Conservation (phyloP, 2,329 filamentous ascomycete species). For the Aspergillus tamarii region DNA sequence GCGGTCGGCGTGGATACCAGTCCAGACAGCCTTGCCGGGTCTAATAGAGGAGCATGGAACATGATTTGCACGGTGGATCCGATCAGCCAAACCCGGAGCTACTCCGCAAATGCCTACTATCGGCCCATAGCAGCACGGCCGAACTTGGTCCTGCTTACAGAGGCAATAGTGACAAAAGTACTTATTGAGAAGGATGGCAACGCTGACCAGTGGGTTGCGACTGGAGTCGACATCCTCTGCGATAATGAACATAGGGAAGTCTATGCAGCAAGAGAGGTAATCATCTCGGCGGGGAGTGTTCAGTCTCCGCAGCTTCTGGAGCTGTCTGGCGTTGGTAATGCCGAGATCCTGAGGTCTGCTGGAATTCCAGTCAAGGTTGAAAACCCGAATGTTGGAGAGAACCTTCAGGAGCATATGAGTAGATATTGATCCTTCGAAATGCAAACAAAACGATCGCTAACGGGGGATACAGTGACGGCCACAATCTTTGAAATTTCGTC, state of each 20-base stretch:
- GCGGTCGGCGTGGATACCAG: constrained; percentile 42
- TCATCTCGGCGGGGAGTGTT: constrained; percentile 62
- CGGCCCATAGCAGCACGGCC: constrained; percentile 38
- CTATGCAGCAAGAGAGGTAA: constrained; percentile 53
- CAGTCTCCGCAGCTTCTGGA: constrained; percentile 64
- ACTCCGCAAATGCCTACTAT: constrained; percentile 48
- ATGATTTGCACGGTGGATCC: constrained; percentile 33
- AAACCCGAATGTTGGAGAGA: constrained; percentile 52
- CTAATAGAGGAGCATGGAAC: constrained; percentile 47
- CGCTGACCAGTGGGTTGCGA: constrained; percentile 33
- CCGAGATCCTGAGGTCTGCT: constrained; percentile 45
- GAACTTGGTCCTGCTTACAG: constrained; percentile 54
- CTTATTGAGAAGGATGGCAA: constrained; percentile 40
- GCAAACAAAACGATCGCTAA: constrained; percentile 26
- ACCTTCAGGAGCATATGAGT: constrained; percentile 53
- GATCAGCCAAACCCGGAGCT: constrained; percentile 40
- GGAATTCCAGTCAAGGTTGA: constrained; percentile 50
- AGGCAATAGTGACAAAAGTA: constrained; percentile 52
- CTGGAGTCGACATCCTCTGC: constrained; percentile 48
- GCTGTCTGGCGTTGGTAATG: constrained; percentile 62
- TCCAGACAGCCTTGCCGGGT: constrained; percentile 42
- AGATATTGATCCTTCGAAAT: neutral
- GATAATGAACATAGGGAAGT: constrained; percentile 38
- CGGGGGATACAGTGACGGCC: constrained; percentile 8
- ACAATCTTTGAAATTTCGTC: constrained; percentile 36